Percentiles rank a stretch among this genome's conserved stretches.
Evolutionary conservation across 345 rosid genomes (phyloP).

Genomic region (Citrus sp.): DNA sequence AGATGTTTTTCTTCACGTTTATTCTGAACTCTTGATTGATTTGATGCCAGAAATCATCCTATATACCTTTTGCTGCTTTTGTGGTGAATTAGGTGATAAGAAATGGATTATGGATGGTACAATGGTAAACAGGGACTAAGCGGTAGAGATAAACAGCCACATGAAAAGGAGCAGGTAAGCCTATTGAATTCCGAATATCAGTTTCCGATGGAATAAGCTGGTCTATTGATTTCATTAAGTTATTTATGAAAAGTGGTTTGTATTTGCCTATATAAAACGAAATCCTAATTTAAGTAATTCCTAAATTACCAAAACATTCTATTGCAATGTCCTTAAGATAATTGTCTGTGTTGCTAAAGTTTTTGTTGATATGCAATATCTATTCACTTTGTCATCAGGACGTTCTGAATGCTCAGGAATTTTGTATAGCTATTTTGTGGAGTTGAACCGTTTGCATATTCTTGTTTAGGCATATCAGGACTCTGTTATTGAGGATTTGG

Average conservation of each 20-base stretch:
- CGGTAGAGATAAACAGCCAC: constrained; percentile 35
- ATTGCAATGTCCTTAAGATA: background rate
- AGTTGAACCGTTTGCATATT: constrained; percentile 8
- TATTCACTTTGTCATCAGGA: background rate
- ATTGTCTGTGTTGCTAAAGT: background rate
- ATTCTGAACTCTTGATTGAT: background rate
- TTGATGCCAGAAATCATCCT: background rate
- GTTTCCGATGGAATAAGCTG: background rate
- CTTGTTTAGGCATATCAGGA: constrained; percentile 44
- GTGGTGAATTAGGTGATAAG: constrained; percentile 11
- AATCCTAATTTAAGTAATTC: background rate
- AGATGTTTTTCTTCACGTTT: background rate
- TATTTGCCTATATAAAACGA: background rate
- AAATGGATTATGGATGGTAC: constrained; percentile 47
- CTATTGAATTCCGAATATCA: background rate
- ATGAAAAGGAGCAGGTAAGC: constrained; percentile 43
- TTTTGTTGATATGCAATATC: background rate
- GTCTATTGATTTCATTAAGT: background rate
- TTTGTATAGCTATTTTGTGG: background rate
- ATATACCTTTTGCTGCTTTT: background rate
- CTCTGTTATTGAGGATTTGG: constrained; percentile 59
- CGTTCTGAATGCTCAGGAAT: background rate
- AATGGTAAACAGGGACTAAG: constrained; percentile 35
- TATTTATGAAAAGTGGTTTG: background rate
- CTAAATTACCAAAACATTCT: background rate